phyloP scores from a whole-genome alignment of 1,284 basidiomycete genomes.

The Puccinia horiana region DNA sequence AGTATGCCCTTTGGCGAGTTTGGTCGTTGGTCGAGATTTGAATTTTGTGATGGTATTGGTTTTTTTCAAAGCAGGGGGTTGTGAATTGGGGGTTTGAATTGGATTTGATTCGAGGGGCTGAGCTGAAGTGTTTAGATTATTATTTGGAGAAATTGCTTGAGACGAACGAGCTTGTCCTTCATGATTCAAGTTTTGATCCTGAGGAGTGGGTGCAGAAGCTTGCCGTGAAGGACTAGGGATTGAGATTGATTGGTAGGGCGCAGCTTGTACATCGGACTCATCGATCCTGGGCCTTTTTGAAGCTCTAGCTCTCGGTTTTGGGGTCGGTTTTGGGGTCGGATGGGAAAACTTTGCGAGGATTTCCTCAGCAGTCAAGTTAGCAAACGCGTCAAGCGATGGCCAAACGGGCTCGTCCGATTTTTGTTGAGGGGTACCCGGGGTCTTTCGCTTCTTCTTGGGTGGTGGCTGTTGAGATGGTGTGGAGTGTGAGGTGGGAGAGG shows the following conservation, averaged over 20 bases:
- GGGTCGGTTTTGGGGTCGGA: background rate
- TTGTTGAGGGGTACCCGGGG: background rate
- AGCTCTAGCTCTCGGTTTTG: background rate
- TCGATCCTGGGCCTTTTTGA: background rate
- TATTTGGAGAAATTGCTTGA: background rate
- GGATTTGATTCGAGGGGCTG: background rate
- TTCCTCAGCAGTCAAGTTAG: background rate
- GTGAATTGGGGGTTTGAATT: background rate
- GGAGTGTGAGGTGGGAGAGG: background rate
- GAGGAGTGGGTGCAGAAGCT: background rate
- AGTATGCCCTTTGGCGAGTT: background rate
- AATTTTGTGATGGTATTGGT: background rate
- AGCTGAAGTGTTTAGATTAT: background rate
- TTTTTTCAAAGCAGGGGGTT: background rate
- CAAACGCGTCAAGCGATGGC: background rate
- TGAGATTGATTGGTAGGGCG: background rate
- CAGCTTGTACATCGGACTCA: background rate
- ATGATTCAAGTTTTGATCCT: background rate
- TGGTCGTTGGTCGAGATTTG: background rate
- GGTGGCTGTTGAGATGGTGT: background rate
- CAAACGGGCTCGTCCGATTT: background rate
- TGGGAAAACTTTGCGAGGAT: slow-evolving; percentile 4
- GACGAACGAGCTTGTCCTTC: background rate
- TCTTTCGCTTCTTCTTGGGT: background rate
- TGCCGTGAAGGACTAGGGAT: background rate